Percentiles rank a stretch among this genome's conserved stretches.
phyloP scores from a whole-genome alignment of 2,329 filamentous ascomycete species.

The Periconia sp. region DNA sequence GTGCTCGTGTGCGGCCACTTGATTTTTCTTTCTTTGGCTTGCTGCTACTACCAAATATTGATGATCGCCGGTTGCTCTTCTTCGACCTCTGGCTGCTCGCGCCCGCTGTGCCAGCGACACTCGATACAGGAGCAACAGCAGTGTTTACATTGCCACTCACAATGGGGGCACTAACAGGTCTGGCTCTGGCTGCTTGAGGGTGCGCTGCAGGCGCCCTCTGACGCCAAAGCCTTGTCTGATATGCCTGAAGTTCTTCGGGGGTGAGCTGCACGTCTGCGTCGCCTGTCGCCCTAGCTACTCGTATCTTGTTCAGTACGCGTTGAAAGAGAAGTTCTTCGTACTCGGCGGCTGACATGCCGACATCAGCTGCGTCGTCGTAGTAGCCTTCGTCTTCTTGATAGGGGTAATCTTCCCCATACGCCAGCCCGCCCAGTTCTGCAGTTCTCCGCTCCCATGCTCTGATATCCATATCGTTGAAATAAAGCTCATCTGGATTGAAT shows the following conservation, averaged over 20 bases:
- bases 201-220: slow-evolving; percentile 34
- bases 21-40: slow-evolving; percentile 26
- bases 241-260: slow-evolving; percentile 78
- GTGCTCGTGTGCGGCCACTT: slow-evolving; percentile 23
- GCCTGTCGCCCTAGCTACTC: slow-evolving; percentile 76
- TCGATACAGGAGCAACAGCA: slow-evolving; percentile 35
- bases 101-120: slow-evolving; percentile 34
- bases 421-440: slow-evolving; percentile 55
- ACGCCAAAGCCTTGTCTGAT: slow-evolving; percentile 72
- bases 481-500: slow-evolving; percentile 54
- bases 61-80: slow-evolving; percentile 31
- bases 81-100: slow-evolving; percentile 44
- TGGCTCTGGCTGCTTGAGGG: slow-evolving; percentile 23
- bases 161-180: slow-evolving; percentile 28
- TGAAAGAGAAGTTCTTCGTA: slow-evolving; percentile 80
- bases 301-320: slow-evolving; percentile 79
- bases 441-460: slow-evolving; percentile 47
- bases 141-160: slow-evolving; percentile 37
- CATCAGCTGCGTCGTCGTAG: slow-evolving; percentile 49
- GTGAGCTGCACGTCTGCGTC: slow-evolving; percentile 80
- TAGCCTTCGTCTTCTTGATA: slow-evolving; percentile 60
- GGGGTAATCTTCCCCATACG: slow-evolving; percentile 57
- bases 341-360: slow-evolving; percentile 44
- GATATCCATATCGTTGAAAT: slow-evolving; percentile 57
- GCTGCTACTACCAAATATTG: slow-evolving; percentile 33